A percentile compares a stretch with the other conserved stretches of the same genome.
These are phyloP conservation scores for Pythium rhizo-oryzae DNA, from an alignment of 352 stramenopile species.

Conservation along the genomic window DNA sequence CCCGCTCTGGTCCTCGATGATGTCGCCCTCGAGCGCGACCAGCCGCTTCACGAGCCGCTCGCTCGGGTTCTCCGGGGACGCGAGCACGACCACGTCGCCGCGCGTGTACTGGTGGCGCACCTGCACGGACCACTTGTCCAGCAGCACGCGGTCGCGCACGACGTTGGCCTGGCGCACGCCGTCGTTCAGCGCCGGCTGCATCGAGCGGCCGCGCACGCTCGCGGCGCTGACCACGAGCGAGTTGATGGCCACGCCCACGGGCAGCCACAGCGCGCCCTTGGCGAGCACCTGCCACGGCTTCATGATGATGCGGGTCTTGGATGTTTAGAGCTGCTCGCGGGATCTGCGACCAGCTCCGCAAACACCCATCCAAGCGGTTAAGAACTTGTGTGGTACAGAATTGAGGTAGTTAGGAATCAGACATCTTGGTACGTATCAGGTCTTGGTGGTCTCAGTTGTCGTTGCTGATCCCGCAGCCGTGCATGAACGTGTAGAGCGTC, in stretches of 20 bases:
- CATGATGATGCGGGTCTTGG: conserved; percentile 25
- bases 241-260: conserved; percentile 81
- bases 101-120: conserved; percentile 60
- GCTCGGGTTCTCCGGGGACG: conserved; percentile 54
- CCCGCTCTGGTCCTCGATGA: conserved; percentile 51
- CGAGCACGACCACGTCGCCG: conserved; percentile 82
- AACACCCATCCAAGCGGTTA: not conserved
- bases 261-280: conserved; percentile 77
- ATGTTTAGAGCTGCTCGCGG: not conserved
- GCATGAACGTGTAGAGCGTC: conserved; percentile 89
- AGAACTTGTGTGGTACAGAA: too few relatives aligned
- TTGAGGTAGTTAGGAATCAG: conserved; percentile 20
- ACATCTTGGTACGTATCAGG: not conserved
- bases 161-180: conserved; percentile 55
- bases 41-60: conserved; percentile 82
- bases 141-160: conserved; percentile 78
- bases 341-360: not conserved
- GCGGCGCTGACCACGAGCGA: conserved; percentile 66
- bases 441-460: conserved; percentile 26
- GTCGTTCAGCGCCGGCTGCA: conserved; percentile 83
- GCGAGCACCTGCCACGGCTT: conserved; percentile 61
- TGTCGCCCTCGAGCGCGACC: conserved; percentile 73
- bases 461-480: conserved; percentile 82
- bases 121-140: conserved; percentile 88
- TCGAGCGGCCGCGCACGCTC: conserved; percentile 79